A percentile compares a stretch with the other conserved stretches of the same genome.
Conservation (phyloP, 441 rosid species). For the Populus hybrid region DNA sequence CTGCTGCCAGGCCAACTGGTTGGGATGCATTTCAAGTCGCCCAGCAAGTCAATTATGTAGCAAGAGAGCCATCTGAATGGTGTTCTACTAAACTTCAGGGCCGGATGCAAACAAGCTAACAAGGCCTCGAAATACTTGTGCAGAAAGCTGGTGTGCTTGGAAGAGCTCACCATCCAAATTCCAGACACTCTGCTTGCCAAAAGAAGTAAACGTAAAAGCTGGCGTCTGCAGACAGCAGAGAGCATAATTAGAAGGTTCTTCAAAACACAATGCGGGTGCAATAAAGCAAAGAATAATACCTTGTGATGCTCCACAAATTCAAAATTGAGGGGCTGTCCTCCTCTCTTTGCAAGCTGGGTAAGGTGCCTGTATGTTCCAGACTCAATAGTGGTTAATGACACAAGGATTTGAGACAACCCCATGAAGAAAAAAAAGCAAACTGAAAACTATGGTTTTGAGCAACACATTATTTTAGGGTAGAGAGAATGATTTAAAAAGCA, state of each 20-base stretch:
- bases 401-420: too few relatives aligned
- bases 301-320: slow-evolving; percentile 89
- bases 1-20: too few relatives aligned
- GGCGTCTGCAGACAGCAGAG: slow-evolving; percentile 47
- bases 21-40: too few relatives aligned
- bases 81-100: slow-evolving; percentile 53
- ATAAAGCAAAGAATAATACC: slow-evolving; percentile 35
- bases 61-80: too few relatives aligned
- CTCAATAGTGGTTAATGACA: neutral
- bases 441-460: too few relatives aligned
- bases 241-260: slow-evolving; percentile 8
- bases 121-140: slow-evolving; percentile 89
- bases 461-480: too few relatives aligned
- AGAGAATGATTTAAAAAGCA: too few relatives aligned
- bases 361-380: slow-evolving; percentile 63
- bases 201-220: slow-evolving; percentile 80
- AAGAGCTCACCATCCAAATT: slow-evolving; percentile 95
- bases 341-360: slow-evolving; percentile 79
- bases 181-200: slow-evolving; percentile 81
- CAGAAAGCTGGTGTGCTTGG: slow-evolving; percentile 79
- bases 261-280: neutral
- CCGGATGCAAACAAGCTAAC: slow-evolving; percentile 84
- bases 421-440: neutral
- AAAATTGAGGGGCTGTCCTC: slow-evolving; percentile 72
- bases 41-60: too few relatives aligned